Base-by-base conservation (phyloP, 768 basidiomycete genomes). In the Hysterangium stoloniferum region DNA sequence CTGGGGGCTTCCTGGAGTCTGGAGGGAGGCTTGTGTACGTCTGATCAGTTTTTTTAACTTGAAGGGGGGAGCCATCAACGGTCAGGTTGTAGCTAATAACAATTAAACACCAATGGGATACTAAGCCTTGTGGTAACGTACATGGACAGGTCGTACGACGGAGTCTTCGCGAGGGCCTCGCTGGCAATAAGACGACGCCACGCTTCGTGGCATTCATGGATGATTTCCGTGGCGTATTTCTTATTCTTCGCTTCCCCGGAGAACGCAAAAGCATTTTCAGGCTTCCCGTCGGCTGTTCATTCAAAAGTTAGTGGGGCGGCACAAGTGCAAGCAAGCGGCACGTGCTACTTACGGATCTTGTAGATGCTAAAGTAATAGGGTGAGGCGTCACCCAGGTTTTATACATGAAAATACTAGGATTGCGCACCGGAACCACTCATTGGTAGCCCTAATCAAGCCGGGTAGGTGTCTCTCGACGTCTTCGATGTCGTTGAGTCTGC, bases 171-270 rank as follows among this genome's bases (percentile, higher is more conserved):
- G 35, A 82, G 79, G 55, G 68, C 72, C 57, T 96, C 87, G 55
- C 93, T 91, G 46, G 70, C 71, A 66, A 93, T 76, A 59, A 99
- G 79, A 62, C 88, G 88, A 62, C 92, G 89, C 96, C 96, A 99
- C 32, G 96, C 88, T 68, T 98, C 96, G 65, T 98, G 86, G 71
- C 90, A 94, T 67, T 99, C 96, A 68, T 96, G 94, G 64, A 99
- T 87, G 72, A 98, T 96, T 71, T 98, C 95, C 48, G 88, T 91
- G 28, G 96, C 96, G 66, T 98, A 99, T 69, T 95, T 96, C 78
- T 95, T 96, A 78, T 96, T 96, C 76, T 98, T 99, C 57, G 95
- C 95, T 72, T 99, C 96, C 52, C 96, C 96, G 47, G 91, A 94
- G 80, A 99, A 99, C 15, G 96, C 96, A 63, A 99, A 99, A 57